A percentile compares a stretch with the other conserved stretches of the same genome.
phyloP scores from a whole-genome alignment of 1,284 basidiomycete genomes.

The Takashimella tepidaria region DNA sequence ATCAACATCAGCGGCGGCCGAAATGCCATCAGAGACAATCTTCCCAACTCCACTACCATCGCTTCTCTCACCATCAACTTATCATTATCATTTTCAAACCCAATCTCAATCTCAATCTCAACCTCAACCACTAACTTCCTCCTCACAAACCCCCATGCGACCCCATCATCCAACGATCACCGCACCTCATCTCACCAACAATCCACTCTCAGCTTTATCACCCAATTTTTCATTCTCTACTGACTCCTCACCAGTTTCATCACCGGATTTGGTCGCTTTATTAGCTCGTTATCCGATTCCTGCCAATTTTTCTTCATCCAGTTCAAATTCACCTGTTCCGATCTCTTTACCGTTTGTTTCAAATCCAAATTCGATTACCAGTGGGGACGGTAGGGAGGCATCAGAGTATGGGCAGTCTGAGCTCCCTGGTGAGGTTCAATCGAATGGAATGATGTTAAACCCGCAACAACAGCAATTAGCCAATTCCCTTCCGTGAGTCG shows the following conservation, averaged over 20 bases:
- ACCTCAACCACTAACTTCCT: neutral
- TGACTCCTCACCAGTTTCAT: neutral
- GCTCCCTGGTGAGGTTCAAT: no score
- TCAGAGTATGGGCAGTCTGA: no score
- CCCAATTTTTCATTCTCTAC: neutral
- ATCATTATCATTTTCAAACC: no score
- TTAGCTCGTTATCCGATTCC: neutral
- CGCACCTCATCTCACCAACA: no score
- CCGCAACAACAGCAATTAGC: neutral
- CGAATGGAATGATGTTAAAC: neutral
- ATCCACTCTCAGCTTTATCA: neutral
- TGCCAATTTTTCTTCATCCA: neutral
- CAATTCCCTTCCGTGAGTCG: no score
- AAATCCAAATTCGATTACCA: no score
- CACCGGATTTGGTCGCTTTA: neutral
- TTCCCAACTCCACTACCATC: no score
- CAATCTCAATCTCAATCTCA: neutral
- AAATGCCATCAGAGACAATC: no score
- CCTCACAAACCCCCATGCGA: neutral
- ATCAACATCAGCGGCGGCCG: no score
- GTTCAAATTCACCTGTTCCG: neutral
- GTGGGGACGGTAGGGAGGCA: no score
- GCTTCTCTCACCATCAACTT: no score
- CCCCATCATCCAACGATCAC: neutral
- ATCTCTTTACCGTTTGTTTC: neutral